Evolutionary conservation across 441 rosid genomes (phyloP).

Genomic region (Syzygium syzygioides): DNA sequence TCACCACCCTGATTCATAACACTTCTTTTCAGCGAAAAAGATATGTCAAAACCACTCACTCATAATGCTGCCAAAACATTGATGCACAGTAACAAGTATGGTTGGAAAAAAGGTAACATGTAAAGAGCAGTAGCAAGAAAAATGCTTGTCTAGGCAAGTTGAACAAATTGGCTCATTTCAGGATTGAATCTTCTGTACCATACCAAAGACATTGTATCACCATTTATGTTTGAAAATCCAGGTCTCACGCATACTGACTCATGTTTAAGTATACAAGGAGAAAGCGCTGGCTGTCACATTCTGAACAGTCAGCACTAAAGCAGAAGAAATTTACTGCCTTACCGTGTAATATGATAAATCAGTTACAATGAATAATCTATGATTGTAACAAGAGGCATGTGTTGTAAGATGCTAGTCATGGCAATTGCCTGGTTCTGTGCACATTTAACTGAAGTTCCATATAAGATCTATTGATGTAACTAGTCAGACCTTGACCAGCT

Average conservation of each 20-base stretch:
- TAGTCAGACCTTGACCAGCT: background rate
- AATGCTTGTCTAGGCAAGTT: background rate
- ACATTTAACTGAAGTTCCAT: background rate
- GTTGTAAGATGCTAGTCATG: background rate
- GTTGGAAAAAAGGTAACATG: background rate
- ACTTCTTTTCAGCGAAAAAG: background rate
- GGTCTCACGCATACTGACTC: background rate
- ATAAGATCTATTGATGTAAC: background rate
- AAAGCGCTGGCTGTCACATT: background rate
- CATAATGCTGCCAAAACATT: background rate
- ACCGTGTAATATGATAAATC: background rate
- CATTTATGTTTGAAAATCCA: background rate
- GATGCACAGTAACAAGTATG: background rate
- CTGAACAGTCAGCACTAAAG: background rate
- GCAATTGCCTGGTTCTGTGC: background rate
- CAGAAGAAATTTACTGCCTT: background rate
- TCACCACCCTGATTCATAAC: conserved; percentile 72
- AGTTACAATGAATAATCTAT: background rate
- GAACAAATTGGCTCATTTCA: background rate
- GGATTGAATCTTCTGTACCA: background rate
- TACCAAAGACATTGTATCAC: background rate
- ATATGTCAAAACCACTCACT: background rate
- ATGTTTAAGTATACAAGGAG: background rate
- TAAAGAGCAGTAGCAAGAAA: background rate
- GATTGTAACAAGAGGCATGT: background rate